Conservation (phyloP, 1,284 basidiomycete species). For the Ganoderma resinaceum region DNA sequence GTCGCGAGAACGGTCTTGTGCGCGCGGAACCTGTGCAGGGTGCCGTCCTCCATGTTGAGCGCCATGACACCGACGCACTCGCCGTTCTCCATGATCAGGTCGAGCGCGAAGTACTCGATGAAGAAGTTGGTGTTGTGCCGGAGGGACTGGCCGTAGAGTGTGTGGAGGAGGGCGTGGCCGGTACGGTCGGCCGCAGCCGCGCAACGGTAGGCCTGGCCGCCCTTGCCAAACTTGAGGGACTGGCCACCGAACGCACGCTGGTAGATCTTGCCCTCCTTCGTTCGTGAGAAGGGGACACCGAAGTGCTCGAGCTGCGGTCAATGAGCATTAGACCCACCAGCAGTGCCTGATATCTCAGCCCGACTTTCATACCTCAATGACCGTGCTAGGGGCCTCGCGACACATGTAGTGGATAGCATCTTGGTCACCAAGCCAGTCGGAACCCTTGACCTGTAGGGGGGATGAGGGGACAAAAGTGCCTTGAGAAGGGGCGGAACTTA, state of each 20-base stretch:
- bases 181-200: slow-evolving; percentile 99
- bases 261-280: slow-evolving; percentile 99
- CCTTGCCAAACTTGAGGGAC: slow-evolving; percentile 97
- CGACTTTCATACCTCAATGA: slow-evolving; percentile 76
- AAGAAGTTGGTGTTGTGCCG: slow-evolving; percentile 99
- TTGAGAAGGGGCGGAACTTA: slow-evolving; percentile 44
- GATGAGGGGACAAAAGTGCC: slow-evolving; percentile 6
- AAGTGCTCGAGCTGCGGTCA: slow-evolving; percentile 91
- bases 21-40: slow-evolving; percentile 96
- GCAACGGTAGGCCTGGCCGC: slow-evolving; percentile 99
- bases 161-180: slow-evolving; percentile 98
- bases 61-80: slow-evolving; percentile 99
- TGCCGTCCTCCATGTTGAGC: slow-evolving; percentile 99
- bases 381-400: slow-evolving; percentile 92
- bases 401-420: slow-evolving; percentile 99
- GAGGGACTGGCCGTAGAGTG: slow-evolving; percentile 98
- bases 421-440: slow-evolving; percentile 99
- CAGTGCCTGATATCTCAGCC: slow-evolving; percentile 4
- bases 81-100: slow-evolving; percentile 98
- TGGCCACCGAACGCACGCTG: slow-evolving; percentile 99
- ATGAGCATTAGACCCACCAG: background rate
- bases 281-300: slow-evolving; percentile 98
- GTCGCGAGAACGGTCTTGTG: slow-evolving; percentile 99
- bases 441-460: slow-evolving; percentile 88
- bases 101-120: slow-evolving; percentile 99